A percentile compares a stretch with the other conserved stretches of the same genome.
These are phyloP conservation scores for Cudoniella acicularis DNA, from an alignment of 495 filamentous ascomycete genomes.

Conservation along the genomic window DNA sequence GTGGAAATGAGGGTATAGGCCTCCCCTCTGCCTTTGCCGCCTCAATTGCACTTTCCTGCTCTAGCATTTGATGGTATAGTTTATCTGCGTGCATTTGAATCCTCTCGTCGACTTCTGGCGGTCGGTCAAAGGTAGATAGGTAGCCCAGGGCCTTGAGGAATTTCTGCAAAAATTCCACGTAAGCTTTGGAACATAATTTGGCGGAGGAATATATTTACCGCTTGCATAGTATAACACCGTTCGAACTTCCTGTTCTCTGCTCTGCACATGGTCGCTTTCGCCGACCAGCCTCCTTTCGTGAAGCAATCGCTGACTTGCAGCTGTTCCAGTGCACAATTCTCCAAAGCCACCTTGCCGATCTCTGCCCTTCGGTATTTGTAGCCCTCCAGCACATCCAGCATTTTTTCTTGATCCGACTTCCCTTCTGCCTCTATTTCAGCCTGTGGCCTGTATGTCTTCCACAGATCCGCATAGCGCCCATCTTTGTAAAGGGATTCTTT, in stretches of 20 bases:
- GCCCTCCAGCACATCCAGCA: slow-evolving; percentile 70
- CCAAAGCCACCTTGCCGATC: slow-evolving; percentile 78
- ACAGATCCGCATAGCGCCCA: slow-evolving; percentile 90
- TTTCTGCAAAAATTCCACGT: slow-evolving; percentile 45
- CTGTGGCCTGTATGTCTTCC: slow-evolving; percentile 79
- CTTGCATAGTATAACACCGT: slow-evolving; percentile 78
- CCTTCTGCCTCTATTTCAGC: slow-evolving; percentile 54
- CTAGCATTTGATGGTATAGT: slow-evolving; percentile 79
- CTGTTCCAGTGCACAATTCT: slow-evolving; percentile 91
- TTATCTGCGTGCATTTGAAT: slow-evolving; percentile 96
- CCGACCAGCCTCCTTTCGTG: slow-evolving; percentile 53
- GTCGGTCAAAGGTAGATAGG: slow-evolving; percentile 59
- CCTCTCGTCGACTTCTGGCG: slow-evolving; percentile 69
- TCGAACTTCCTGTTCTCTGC: slow-evolving; percentile 66
- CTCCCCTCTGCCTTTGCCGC: slow-evolving; percentile 61
- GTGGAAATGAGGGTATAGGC: slow-evolving; percentile 44
- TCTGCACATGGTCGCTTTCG: slow-evolving; percentile 69
- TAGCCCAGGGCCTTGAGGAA: slow-evolving; percentile 93
- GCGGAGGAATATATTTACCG: slow-evolving; percentile 44
- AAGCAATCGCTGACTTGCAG: slow-evolving; percentile 73
- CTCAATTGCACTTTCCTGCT: slow-evolving; percentile 66
- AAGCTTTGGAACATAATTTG: too few relatives aligned
- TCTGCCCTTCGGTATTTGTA: slow-evolving; percentile 77
- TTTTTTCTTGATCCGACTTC: slow-evolving; percentile 69
- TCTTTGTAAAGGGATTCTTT: slow-evolving; percentile 53